These are phyloP conservation scores for Thelonectria blattea DNA, from an alignment of 2,329 filamentous ascomycete species.

Conservation along the genomic window DNA sequence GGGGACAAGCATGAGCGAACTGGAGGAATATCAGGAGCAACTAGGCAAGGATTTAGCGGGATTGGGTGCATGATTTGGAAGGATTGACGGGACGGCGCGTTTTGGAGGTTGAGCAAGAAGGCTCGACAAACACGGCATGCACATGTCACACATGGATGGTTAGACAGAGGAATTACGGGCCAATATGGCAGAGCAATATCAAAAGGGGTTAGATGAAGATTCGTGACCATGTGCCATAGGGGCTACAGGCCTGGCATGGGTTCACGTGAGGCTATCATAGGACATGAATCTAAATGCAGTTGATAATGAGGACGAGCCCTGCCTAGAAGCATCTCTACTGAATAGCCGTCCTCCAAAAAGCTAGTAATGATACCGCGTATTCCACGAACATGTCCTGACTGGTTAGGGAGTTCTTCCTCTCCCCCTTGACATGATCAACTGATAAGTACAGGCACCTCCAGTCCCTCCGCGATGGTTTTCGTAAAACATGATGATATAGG, in stretches of 20 bases:
- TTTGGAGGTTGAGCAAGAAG: background rate
- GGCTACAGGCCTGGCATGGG: no score
- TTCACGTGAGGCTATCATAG: background rate
- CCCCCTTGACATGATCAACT: background rate
- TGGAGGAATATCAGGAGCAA: constrained; percentile 3
- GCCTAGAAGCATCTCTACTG: background rate
- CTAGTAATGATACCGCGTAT: background rate
- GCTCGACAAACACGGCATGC: constrained; percentile 1
- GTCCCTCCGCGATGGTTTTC: background rate
- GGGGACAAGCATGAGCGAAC: constrained; percentile 2
- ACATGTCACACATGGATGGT: constrained; percentile 2
- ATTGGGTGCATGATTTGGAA: constrained; percentile 5
- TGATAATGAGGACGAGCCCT: background rate
- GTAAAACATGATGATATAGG: no score
- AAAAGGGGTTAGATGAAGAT: background rate
- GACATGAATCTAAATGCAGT: background rate
- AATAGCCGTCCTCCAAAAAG: background rate
- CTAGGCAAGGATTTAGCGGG: constrained; percentile 6
- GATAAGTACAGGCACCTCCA: background rate
- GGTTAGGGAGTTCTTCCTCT: background rate
- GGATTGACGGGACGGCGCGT: background rate
- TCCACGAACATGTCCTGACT: background rate
- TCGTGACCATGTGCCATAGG: background rate
- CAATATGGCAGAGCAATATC: constrained; percentile 7
- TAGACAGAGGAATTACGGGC: background rate